Conservation (phyloP, 1,284 basidiomycete genomes). For the Boletus mariae region DNA sequence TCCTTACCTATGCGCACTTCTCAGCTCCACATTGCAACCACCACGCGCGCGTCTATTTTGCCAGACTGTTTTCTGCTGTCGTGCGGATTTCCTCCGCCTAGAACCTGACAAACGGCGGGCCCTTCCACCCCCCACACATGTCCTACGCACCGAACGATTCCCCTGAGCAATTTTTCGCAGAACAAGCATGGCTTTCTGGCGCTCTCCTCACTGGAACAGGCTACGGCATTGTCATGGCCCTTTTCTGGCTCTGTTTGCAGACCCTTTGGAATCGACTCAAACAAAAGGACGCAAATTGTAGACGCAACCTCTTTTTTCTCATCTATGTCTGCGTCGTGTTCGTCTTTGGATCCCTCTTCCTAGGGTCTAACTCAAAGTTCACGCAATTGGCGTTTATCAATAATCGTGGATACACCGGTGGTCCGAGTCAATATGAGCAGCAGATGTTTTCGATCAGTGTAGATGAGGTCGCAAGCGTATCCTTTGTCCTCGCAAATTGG, state of each 20-base stretch:
- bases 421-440: constrained; percentile 21
- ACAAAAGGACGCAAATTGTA: constrained; percentile 6
- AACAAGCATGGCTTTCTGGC: constrained; percentile 30
- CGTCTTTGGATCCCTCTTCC: constrained; percentile 27
- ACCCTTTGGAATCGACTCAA: constrained; percentile 21
- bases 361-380: constrained; percentile 29
- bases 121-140: constrained; percentile 13
- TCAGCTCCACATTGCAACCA: background rate
- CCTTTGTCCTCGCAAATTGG: constrained; percentile 30
- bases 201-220: constrained; percentile 24
- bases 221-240: constrained; percentile 26
- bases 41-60: background rate
- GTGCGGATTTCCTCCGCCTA: background rate
- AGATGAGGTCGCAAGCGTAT: constrained; percentile 25
- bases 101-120: constrained; percentile 7
- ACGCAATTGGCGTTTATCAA: constrained; percentile 34
- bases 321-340: constrained; percentile 29
- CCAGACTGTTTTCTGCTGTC: background rate
- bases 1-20: background rate
- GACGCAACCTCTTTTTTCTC: constrained; percentile 22
- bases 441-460: constrained; percentile 22
- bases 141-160: constrained; percentile 28
- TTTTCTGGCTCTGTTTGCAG: constrained; percentile 26
- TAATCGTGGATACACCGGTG: constrained; percentile 33
- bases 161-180: constrained; percentile 20